Evolutionary conservation across 208 protist species (phyloP).

Genomic region (Spongospora subterranea): DNA sequence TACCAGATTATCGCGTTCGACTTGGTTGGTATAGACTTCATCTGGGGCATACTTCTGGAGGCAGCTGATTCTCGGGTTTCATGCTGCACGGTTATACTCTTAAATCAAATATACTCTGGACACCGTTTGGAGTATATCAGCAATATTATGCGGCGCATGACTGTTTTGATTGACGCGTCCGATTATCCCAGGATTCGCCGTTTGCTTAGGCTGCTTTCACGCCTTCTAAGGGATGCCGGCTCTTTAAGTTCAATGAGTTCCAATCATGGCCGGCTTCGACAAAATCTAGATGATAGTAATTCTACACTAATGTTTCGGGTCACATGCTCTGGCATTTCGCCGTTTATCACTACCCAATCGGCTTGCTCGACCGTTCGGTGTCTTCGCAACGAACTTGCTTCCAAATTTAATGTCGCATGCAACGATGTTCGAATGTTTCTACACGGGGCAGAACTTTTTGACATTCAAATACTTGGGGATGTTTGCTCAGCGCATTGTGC

Average conservation of each 20-base stretch:
- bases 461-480: too few relatives aligned
- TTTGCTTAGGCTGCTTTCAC: not conserved
- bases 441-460: conserved; percentile 2
- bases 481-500: not conserved
- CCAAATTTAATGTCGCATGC: not conserved
- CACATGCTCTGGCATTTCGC: not conserved
- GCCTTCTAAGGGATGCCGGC: not conserved
- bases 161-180: not conserved
- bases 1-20: not conserved
- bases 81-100: conserved; percentile 21
- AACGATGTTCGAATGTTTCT: conserved; percentile 6
- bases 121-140: not conserved
- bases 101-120: conserved; percentile 6
- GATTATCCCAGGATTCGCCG: not conserved
- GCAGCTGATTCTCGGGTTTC: not conserved
- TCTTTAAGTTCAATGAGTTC: not conserved
- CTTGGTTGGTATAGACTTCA: conserved; percentile 10
- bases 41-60: not conserved
- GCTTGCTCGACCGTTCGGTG: not conserved
- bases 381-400: not conserved
- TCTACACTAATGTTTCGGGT: not conserved
- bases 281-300: not conserved
- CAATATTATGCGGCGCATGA: conserved; percentile 22
- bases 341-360: not conserved
- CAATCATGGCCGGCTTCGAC: not conserved